These are phyloP conservation scores for Tothia fuscella DNA, from an alignment of 2,329 filamentous ascomycete species.

Conservation along the genomic window DNA sequence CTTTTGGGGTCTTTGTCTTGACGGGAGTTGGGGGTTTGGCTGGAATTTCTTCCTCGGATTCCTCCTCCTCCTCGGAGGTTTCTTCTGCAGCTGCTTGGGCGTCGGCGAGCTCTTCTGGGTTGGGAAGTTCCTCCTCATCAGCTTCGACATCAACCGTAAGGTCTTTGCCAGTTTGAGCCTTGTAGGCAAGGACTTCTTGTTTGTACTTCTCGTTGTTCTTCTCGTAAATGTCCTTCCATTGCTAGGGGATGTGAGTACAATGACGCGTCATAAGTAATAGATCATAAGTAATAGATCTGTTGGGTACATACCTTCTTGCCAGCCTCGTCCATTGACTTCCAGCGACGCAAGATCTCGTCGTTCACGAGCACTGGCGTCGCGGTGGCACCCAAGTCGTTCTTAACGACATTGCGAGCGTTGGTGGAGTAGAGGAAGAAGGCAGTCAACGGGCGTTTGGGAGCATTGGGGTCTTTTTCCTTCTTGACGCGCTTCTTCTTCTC, in stretches of 20 bases:
- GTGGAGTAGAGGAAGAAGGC: conserved; percentile 95
- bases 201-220: conserved; percentile 26
- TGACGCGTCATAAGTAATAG: conserved; percentile 5
- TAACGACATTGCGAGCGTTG: conserved; percentile 71
- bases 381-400: conserved; percentile 49
- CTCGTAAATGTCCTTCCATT: conserved; percentile 31
- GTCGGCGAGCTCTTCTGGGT: conserved; percentile 31
- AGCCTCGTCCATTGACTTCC: conserved; percentile 61
- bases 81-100: conserved; percentile 27
- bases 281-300: conserved; percentile 1
- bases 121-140: conserved; percentile 23
- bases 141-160: conserved; percentile 28
- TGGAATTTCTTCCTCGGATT: conserved; percentile 16
- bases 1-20: conserved; percentile 3
- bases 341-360: conserved; percentile 74
- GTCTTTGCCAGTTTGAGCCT: conserved; percentile 36
- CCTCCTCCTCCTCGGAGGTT: conserved; percentile 23
- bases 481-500: conserved; percentile 79
- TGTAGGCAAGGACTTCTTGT: conserved; percentile 43
- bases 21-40: conserved; percentile 11
- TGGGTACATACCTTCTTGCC: conserved; percentile 61
- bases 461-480: conserved; percentile 65
- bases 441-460: conserved; percentile 85
- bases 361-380: conserved; percentile 78
- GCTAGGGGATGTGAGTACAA: no score